Evolutionary conservation across 1,139 yeast species (phyloP).

Genomic region (Scheffersomyces stambukii): DNA sequence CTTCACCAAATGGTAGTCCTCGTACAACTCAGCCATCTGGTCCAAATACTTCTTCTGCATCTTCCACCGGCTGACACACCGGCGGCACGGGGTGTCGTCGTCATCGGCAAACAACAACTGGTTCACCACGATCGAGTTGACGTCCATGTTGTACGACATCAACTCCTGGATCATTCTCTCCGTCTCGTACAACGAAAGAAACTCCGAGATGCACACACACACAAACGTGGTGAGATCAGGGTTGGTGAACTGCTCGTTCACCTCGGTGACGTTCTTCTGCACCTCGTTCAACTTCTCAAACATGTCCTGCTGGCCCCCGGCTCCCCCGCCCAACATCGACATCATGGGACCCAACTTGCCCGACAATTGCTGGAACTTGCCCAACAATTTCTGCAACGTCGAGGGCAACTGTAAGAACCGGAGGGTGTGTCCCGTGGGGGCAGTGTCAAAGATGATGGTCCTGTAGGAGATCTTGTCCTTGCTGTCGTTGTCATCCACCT

Average conservation of each 20-base stretch:
- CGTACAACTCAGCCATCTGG: constrained; percentile 91
- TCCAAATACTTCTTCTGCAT: constrained; percentile 94
- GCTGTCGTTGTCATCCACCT: constrained; percentile 18
- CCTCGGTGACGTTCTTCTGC: constrained; percentile 79
- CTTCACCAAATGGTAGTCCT: constrained; percentile 90
- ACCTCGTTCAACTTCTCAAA: constrained; percentile 78
- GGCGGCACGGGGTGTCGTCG: constrained; percentile 65
- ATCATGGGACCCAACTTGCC: constrained; percentile 90
- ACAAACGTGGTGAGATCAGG: constrained; percentile 95
- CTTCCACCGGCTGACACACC: constrained; percentile 90
- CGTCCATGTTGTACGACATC: constrained; percentile 92
- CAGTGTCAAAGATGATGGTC: constrained; percentile 94
- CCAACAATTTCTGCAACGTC: constrained; percentile 80
- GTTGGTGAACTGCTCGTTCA: constrained; percentile 89
- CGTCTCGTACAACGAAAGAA: constrained; percentile 90
- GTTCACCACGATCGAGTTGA: constrained; percentile 91
- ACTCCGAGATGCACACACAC: constrained; percentile 96
- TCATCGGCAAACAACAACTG: constrained; percentile 85
- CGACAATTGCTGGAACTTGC: constrained; percentile 81
- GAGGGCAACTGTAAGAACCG: constrained; percentile 92
- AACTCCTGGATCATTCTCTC: constrained; percentile 96
- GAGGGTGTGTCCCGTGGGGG: constrained; percentile 97
- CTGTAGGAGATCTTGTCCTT: constrained; percentile 48
- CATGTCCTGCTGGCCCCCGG: constrained; percentile 70
- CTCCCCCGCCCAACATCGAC: constrained; percentile 69